Conservation (phyloP, 495 filamentous ascomycete genomes). For the Xylaria acuta region DNA sequence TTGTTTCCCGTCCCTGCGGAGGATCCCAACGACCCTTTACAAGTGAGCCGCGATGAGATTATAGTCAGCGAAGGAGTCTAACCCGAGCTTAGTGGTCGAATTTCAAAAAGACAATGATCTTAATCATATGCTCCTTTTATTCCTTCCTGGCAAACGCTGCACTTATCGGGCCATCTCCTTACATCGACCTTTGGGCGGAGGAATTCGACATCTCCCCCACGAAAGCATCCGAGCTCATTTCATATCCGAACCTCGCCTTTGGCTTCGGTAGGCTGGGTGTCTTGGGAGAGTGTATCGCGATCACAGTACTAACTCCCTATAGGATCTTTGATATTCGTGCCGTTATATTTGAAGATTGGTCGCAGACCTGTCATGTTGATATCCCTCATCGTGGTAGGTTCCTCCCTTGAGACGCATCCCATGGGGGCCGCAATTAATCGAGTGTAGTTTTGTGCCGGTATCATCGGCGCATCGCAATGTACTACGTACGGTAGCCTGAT, state of each 20-base stretch:
- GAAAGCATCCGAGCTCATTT: slow-evolving; percentile 62
- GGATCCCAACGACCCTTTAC: slow-evolving; percentile 70
- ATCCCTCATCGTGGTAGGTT: slow-evolving; percentile 56
- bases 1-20: slow-evolving; percentile 67
- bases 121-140: slow-evolving; percentile 64
- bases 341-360: slow-evolving; percentile 66
- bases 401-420: not conserved
- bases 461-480: slow-evolving; percentile 62
- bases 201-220: slow-evolving; percentile 60
- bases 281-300: not conserved
- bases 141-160: slow-evolving; percentile 68
- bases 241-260: slow-evolving; percentile 68
- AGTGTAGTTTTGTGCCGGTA: slow-evolving; percentile 58
- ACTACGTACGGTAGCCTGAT: slow-evolving; percentile 60
- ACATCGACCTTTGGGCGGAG: slow-evolving; percentile 62
- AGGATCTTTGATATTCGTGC: slow-evolving; percentile 65
- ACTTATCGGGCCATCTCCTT: slow-evolving; percentile 64
- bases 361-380: slow-evolving; percentile 65
- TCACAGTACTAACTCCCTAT: slow-evolving; percentile 21
- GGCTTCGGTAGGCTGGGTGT: slow-evolving; percentile 55
- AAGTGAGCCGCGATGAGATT: slow-evolving; percentile 37
- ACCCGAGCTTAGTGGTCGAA: slow-evolving; percentile 55
- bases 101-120: slow-evolving; percentile 65
- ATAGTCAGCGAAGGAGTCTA: slow-evolving; percentile 7
- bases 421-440: not conserved